Evolutionary conservation across 2,329 filamentous ascomycete species (phyloP).

Genomic region (Fusarium dlaminii): DNA sequence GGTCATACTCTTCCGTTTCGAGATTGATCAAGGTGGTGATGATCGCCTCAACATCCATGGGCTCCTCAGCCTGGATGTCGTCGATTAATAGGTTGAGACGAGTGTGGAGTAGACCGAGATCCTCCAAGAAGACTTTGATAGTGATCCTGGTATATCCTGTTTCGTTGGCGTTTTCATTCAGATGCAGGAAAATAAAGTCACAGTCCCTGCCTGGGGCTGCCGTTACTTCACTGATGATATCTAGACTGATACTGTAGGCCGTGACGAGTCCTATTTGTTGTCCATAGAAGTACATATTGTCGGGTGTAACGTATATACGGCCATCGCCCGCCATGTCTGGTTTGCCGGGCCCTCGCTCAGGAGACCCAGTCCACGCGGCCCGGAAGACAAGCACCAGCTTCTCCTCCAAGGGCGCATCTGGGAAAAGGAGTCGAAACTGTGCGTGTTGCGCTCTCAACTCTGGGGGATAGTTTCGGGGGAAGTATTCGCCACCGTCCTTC

Average conservation of each 20-base stretch:
- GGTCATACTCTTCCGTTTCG: slow-evolving; percentile 69
- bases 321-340: slow-evolving; percentile 68
- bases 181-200: slow-evolving; percentile 90
- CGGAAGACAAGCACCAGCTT: slow-evolving; percentile 92
- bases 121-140: slow-evolving; percentile 92
- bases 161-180: slow-evolving; percentile 68
- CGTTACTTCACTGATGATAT: slow-evolving; percentile 86
- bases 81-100: slow-evolving; percentile 87
- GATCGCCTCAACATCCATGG: slow-evolving; percentile 73
- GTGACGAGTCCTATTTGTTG: slow-evolving; percentile 92
- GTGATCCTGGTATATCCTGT: slow-evolving; percentile 78
- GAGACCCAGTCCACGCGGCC: slow-evolving; percentile 78
- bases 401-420: slow-evolving; percentile 78
- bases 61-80: slow-evolving; percentile 77
- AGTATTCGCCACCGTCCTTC: slow-evolving; percentile 61
- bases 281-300: slow-evolving; percentile 95
- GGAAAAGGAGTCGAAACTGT: slow-evolving; percentile 93
- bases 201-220: slow-evolving; percentile 89
- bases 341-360: slow-evolving; percentile 52
- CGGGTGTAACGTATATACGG: slow-evolving; percentile 86
- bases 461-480: slow-evolving; percentile 80
- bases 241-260: slow-evolving; percentile 79
- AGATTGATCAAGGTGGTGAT: slow-evolving; percentile 79
- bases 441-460: slow-evolving; percentile 88
- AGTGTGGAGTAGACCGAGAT: slow-evolving; percentile 81